Evolutionary conservation across 768 basidiomycete genomes (phyloP).

Genomic region (Phaffia australis): DNA sequence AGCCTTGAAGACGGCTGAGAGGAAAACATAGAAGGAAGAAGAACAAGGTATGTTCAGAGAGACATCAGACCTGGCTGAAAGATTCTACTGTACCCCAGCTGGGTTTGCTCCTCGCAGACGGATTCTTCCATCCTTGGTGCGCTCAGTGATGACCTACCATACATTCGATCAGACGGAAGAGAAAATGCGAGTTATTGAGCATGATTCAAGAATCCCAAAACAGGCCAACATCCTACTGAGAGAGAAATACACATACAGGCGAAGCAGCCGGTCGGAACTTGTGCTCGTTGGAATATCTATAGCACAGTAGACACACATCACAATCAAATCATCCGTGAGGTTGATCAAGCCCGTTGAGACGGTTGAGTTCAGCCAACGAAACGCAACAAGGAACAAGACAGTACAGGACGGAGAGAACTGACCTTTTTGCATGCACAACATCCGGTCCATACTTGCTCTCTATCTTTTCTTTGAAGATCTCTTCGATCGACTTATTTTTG

Average conservation of each 20-base stretch:
- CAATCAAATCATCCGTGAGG: not conserved
- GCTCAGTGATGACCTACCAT: conserved; percentile 14
- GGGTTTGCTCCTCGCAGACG: conserved; percentile 21
- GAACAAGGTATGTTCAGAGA: no score
- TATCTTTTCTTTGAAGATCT: not conserved
- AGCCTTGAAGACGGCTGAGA: no score
- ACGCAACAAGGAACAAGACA: no score
- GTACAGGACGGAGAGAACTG: not conserved
- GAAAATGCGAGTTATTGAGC: no score
- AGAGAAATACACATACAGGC: not conserved
- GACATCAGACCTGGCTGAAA: no score
- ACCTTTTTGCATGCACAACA: conserved; percentile 24
- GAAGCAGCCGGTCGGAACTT: conserved; percentile 18
- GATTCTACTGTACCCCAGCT: not conserved
- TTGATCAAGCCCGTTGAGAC: not conserved
- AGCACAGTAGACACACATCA: not conserved
- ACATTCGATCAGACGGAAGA: no score
- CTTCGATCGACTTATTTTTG: not conserved
- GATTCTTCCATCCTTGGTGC: conserved; percentile 19
- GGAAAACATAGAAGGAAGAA: no score
- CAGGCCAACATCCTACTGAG: no score
- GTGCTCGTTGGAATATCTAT: conserved; percentile 21
- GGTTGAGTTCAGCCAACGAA: not conserved
- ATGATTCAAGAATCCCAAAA: no score
- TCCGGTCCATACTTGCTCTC: conserved; percentile 18